A percentile compares a stretch with the other conserved stretches of the same genome.
Evolutionary conservation across 2,329 filamentous ascomycete species (phyloP).

Genomic region (Pseudovirgaria hyperparasitica): DNA sequence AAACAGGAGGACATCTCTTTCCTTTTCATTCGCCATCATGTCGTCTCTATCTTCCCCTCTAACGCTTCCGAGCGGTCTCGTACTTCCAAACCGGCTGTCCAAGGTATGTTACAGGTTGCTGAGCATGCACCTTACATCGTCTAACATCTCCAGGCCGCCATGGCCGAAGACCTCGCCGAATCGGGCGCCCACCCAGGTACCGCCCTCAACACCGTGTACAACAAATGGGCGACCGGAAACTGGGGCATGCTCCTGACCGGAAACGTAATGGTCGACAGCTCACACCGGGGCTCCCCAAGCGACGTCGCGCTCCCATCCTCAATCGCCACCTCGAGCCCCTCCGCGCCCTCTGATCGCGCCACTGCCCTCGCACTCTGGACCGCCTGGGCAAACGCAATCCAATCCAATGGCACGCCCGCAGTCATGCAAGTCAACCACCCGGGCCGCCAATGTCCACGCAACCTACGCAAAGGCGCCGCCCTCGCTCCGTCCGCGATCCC

Average conservation of each 20-base stretch:
- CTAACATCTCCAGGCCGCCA: no score
- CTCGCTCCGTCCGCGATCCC: slow-evolving; percentile 34
- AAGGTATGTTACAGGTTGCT: no score
- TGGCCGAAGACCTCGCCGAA: no score
- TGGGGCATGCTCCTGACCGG: slow-evolving; percentile 44
- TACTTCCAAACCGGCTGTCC: no score
- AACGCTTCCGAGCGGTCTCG: no score
- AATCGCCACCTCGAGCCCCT: slow-evolving; percentile 43
- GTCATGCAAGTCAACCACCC: slow-evolving; percentile 51
- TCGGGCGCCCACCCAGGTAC: no score
- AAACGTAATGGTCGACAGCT: slow-evolving; percentile 52
- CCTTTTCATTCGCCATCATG: no score
- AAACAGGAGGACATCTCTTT: no score
- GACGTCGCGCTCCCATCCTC: slow-evolving; percentile 30
- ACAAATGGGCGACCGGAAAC: slow-evolving; percentile 39
- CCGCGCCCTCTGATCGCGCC: slow-evolving; percentile 45
- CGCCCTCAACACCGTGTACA: slow-evolving; percentile 43
- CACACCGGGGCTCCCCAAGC: slow-evolving; percentile 48
- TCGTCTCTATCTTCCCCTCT: no score
- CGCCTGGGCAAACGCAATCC: slow-evolving; percentile 19
- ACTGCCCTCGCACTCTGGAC: slow-evolving; percentile 13
- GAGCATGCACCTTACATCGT: no score
- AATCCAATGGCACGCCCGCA: slow-evolving; percentile 45
- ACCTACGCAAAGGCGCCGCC: slow-evolving; percentile 34
- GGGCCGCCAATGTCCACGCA: slow-evolving; percentile 39